phyloP scores from a whole-genome alignment of 2,329 filamentous ascomycete genomes.

The Zasmidium cellare region DNA sequence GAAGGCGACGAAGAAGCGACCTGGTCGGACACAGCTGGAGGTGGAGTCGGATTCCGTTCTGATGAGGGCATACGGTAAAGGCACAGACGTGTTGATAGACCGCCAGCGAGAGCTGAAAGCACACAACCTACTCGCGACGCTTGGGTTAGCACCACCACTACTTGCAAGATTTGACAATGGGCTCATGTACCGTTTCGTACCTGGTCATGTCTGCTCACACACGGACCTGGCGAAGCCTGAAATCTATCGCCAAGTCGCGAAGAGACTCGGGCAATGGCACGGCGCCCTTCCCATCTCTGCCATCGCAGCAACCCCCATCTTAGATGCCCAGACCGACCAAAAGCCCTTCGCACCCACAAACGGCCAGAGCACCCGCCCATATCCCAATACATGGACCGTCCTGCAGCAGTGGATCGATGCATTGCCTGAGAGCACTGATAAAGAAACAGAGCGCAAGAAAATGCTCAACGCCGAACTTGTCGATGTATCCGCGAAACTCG shows the following conservation, averaged over 20 bases:
- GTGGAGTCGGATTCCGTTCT: conserved; percentile 83
- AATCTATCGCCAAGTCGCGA: conserved; percentile 81
- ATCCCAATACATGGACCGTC: conserved; percentile 91
- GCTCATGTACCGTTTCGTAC: conserved; percentile 89
- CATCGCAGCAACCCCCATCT: conserved; percentile 42
- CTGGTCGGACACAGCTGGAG: conserved; percentile 71
- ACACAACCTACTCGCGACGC: conserved; percentile 82
- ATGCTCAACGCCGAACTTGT: conserved; percentile 73
- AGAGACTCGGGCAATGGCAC: conserved; percentile 89
- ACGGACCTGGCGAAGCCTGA: conserved; percentile 73
- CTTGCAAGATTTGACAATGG: conserved; percentile 94
- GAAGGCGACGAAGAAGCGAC: conserved; percentile 70
- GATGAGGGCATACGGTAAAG: conserved; percentile 89
- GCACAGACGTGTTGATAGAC: conserved; percentile 93
- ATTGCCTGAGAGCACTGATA: conserved; percentile 70
- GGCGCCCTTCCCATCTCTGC: conserved; percentile 62
- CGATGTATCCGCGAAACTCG: conserved; percentile 68
- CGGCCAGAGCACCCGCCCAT: conserved; percentile 59
- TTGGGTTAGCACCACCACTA: conserved; percentile 80
- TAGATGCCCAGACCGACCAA: conserved; percentile 22
- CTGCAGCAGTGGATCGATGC: conserved; percentile 95
- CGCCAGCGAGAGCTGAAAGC: conserved; percentile 68
- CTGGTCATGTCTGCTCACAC: conserved; percentile 75
- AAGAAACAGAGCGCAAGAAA: conserved; percentile 66
- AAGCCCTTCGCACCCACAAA: conserved; percentile 25